Evolutionary conservation across 352 stramenopile species (phyloP).

Genomic region (Phytophthora pluvialis): DNA sequence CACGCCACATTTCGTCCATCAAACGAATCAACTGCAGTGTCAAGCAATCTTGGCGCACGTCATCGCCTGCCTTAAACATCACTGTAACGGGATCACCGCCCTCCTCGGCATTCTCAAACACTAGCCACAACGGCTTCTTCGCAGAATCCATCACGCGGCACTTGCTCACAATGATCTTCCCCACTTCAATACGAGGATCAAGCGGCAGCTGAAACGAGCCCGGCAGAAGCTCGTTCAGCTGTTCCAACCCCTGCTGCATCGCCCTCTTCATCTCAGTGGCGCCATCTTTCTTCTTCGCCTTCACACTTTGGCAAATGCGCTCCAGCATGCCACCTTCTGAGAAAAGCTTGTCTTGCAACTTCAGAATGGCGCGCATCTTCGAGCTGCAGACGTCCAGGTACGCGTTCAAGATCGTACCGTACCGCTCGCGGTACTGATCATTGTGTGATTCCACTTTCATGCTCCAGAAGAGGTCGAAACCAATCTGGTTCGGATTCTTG

Average conservation of each 20-base stretch:
- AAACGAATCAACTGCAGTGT: constrained; percentile 92
- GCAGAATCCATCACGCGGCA: constrained; percentile 91
- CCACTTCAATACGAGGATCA: constrained; percentile 82
- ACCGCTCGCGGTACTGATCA: constrained; percentile 77
- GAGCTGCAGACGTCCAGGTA: constrained; percentile 87
- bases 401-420: constrained; percentile 80
- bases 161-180: constrained; percentile 87
- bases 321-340: constrained; percentile 79
- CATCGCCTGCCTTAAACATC: constrained; percentile 95
- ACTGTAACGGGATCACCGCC: constrained; percentile 80
- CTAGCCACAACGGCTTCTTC: constrained; percentile 90
- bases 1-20: constrained; percentile 93
- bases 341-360: constrained; percentile 90
- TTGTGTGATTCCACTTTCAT: constrained; percentile 91
- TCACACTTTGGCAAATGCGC: constrained; percentile 83
- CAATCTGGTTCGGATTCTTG: constrained; percentile 88
- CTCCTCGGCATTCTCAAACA: constrained; percentile 89
- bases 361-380: constrained; percentile 92
- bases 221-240: constrained; percentile 83
- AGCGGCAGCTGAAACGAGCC: constrained; percentile 89
- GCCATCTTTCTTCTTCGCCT: constrained; percentile 81
- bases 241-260: constrained; percentile 78
- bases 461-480: constrained; percentile 90
- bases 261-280: constrained; percentile 80
- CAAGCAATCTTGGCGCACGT: constrained; percentile 95